Percentiles rank a stretch among this genome's conserved stretches.
Conservation (phyloP, 129 eudicot species). For the Arctium minus region DNA sequence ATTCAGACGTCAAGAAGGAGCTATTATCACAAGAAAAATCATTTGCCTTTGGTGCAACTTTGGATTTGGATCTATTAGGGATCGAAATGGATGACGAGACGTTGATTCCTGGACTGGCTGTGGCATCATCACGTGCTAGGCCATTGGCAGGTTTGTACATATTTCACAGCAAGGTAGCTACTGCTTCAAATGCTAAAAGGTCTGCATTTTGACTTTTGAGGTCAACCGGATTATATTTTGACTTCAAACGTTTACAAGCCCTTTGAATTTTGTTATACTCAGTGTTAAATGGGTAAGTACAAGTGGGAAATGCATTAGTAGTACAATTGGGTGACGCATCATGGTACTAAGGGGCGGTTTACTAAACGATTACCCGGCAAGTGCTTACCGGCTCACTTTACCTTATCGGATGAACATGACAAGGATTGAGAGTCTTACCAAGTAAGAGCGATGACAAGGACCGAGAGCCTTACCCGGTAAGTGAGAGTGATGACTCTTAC, state of each 20-base stretch:
- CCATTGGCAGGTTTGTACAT: slow-evolving; percentile 76
- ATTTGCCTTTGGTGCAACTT: slow-evolving; percentile 67
- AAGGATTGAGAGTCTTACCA: no score
- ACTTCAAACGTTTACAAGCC: background rate
- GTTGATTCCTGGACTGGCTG: slow-evolving; percentile 89
- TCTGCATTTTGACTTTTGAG: background rate
- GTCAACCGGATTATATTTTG: background rate
- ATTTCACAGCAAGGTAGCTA: background rate
- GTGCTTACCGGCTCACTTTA: no score
- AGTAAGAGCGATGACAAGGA: no score
- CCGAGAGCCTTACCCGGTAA: no score
- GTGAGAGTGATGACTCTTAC: no score
- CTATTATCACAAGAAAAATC: slow-evolving; percentile 43
- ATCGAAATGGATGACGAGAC: slow-evolving; percentile 71
- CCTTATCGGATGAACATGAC: no score
- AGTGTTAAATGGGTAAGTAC: no score
- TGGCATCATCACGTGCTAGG: slow-evolving; percentile 79
- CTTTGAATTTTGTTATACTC: background rate
- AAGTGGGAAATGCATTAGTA: no score
- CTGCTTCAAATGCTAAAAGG: background rate
- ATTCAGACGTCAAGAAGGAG: slow-evolving; percentile 73
- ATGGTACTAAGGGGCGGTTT: no score
- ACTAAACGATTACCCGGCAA: no score
- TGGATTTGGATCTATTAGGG: slow-evolving; percentile 92
- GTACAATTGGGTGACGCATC: no score